These are phyloP conservation scores for Paecilomyces sp. DNA, from an alignment of 2,329 filamentous ascomycete species.

Conservation along the genomic window DNA sequence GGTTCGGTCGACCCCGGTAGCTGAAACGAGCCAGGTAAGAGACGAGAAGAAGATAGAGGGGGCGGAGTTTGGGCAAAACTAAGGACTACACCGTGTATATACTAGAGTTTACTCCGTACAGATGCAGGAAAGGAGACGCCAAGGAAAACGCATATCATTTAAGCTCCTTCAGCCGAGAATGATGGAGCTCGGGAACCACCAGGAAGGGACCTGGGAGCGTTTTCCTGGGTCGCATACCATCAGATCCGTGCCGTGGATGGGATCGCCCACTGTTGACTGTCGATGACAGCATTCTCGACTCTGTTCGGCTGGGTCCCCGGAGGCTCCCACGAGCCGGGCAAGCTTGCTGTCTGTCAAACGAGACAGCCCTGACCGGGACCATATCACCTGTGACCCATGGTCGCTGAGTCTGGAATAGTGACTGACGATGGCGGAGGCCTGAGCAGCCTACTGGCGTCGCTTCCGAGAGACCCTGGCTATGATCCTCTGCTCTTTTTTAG, in stretches of 20 bases:
- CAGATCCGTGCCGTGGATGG: neutral
- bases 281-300: neutral
- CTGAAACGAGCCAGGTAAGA: constrained; percentile 1
- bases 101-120: neutral
- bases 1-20: neutral
- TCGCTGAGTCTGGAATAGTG: neutral
- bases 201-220: neutral
- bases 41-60: neutral
- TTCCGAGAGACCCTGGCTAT: neutral
- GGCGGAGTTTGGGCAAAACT: neutral
- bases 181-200: neutral
- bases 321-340: neutral
- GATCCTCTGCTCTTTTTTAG: neutral
- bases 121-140: neutral
- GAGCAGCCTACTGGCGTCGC: neutral
- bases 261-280: neutral
- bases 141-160: constrained; percentile 1
- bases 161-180: neutral
- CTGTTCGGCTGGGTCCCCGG: neutral
- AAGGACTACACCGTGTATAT: neutral
- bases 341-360: neutral
- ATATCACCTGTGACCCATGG: neutral
- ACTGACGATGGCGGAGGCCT: neutral
- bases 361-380: neutral
- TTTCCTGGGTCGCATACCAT: neutral